Conservation (phyloP, 345 rosid genomes). For the Sapria himalayana region DNA sequence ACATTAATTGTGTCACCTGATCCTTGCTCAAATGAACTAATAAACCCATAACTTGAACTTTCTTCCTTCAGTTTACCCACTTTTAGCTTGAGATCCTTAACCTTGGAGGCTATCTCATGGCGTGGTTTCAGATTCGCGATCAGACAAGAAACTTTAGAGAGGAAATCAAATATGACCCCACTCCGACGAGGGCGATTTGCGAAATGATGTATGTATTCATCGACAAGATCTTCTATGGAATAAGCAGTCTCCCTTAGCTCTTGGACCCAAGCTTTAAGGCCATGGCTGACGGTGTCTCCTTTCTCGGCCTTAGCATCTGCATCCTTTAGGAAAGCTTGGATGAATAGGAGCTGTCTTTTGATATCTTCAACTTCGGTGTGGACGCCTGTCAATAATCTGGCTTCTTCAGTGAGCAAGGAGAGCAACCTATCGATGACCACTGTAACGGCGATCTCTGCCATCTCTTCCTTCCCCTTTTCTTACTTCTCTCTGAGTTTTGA, state of each 20-base stretch:
- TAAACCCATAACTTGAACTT: constrained; percentile 2
- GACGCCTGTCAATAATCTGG: background rate
- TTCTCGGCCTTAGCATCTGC: constrained; percentile 12
- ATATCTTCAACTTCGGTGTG: constrained; percentile 4
- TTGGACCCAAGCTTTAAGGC: constrained; percentile 15
- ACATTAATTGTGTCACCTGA: background rate
- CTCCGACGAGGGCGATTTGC: constrained; percentile 3
- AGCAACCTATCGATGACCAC: background rate
- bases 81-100: constrained; percentile 9
- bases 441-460: constrained; percentile 5
- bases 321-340: constrained; percentile 11
- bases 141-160: constrained; percentile 5
- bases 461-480: background rate
- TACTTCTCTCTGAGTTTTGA: too few relatives aligned
- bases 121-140: constrained; percentile 13
- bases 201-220: constrained; percentile 14
- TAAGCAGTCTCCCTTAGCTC: constrained; percentile 15
- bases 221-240: constrained; percentile 17
- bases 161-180: constrained; percentile 6
- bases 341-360: constrained; percentile 4
- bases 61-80: constrained; percentile 2
- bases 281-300: background rate
- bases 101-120: constrained; percentile 5
- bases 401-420: constrained; percentile 1
- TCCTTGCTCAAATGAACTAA: constrained; percentile 1